Evolutionary conservation across 192 early-diverging fungal genomes (phyloP), one percentile per base, ranked within the genome.

Genomic region (Powellomyces hirtus): DNA sequence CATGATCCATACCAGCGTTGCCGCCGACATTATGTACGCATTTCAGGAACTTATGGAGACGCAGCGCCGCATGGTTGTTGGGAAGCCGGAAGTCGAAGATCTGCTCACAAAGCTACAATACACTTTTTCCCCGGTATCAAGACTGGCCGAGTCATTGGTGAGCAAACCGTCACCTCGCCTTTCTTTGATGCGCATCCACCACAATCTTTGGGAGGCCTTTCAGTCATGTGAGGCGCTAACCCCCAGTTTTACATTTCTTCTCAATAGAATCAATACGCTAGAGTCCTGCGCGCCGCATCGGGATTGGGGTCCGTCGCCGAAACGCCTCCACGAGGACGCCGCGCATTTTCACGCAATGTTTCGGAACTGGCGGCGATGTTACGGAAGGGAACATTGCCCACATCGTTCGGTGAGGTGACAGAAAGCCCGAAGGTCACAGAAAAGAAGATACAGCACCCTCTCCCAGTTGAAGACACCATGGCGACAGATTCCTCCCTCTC

Each of bases 11-110:
- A 76, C 67, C 29, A 68, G 64, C 40, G 46, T 84, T 16, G 87
- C 87, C 0, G 76, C 74, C n/a, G 74, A 88, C 56, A 80, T 87
- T n/a, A 88, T 88, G 86, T 81, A 87, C 53, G 67, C 71, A 7
- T 65, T 88, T 4, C 78, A 88, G 46, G 77, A 79, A n/a, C 46
- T 88, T 8, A 83, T 83, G 75, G 85, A 89, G 64, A 62, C 77
- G 27, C 83, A 85, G 67, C 71, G 81, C n/a, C 64, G 71, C 4
- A 77, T 84, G 73, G 78, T 79, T 13, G 85, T 86, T 3, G 81
- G 79, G 4, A 87, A 86, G 58, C 73, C 82, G 2, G 87, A 84
- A 45, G 87, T 77, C 0, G 83, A 87, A 60, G 87, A 88, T 36
- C 56, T 89, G 13, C 29, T 88, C 34, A 83, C 84, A 0, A 81